These are phyloP conservation scores for Tanacetum coccineum DNA, from an alignment of 129 eudicot species.

Conservation along the genomic window DNA sequence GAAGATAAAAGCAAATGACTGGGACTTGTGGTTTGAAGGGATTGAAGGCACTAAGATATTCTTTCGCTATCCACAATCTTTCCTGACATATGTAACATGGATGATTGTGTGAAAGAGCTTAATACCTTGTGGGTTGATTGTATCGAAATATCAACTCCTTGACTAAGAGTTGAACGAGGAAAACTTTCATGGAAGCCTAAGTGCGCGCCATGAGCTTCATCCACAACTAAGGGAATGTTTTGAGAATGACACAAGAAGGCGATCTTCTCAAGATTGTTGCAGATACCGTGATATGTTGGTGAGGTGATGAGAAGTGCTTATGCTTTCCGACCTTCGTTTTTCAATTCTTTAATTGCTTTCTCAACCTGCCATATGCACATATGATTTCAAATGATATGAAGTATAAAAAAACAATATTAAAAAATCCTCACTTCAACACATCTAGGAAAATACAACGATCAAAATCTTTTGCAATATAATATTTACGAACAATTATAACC, in stretches of 20 bases:
- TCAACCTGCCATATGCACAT: conserved; percentile 41
- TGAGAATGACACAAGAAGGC: conserved; percentile 48
- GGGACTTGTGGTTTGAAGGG: conserved; percentile 81
- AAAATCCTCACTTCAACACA: no score
- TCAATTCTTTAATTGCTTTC: conserved; percentile 52
- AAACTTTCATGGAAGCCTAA: conserved; percentile 55
- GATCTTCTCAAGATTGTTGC: conserved; percentile 51
- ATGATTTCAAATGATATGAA: no score
- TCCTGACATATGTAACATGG: conserved; percentile 73
- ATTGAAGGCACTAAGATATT: conserved; percentile 65
- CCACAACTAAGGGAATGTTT: conserved; percentile 48
- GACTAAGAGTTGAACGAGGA: conserved; percentile 60
- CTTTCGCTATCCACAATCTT: conserved; percentile 52
- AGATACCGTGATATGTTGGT: conserved; percentile 76
- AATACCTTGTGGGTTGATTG: conserved; percentile 88
- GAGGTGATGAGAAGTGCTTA: conserved; percentile 65
- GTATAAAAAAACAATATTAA: no score
- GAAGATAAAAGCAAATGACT: conserved; percentile 77
- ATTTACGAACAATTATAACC: no score
- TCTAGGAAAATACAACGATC: no score
- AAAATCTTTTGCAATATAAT: no score
- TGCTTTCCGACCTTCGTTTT: conserved; percentile 50
- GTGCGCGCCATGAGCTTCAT: conserved; percentile 95
- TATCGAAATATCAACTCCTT: conserved; percentile 67
- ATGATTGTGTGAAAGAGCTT: conserved; percentile 75